A percentile compares a stretch with the other conserved stretches of the same genome.
phyloP scores from a whole-genome alignment of 371 early-diverging fungal species.

The Amoeboaphelidium occidentale region DNA sequence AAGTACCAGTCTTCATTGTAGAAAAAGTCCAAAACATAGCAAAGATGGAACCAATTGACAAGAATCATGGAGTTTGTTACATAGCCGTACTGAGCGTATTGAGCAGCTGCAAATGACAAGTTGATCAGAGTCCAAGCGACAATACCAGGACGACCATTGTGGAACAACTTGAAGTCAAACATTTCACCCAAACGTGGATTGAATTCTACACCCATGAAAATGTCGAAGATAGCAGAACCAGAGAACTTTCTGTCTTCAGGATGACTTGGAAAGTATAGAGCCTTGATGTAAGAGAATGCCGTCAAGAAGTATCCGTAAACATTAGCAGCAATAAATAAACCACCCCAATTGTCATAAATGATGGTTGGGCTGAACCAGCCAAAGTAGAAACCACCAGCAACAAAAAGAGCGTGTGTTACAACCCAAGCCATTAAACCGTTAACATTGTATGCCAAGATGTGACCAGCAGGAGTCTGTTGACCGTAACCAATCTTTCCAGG shows the following conservation, averaged over 20 bases:
- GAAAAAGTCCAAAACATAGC: conserved; percentile 54
- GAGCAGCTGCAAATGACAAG: conserved; percentile 35
- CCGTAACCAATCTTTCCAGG: conserved; percentile 43
- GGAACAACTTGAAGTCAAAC: conserved; percentile 57
- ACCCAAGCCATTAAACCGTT: conserved; percentile 48
- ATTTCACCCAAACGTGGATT: conserved; percentile 42
- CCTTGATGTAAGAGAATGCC: conserved; percentile 36
- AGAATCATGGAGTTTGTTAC: conserved; percentile 51
- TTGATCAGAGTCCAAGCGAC: conserved; percentile 56
- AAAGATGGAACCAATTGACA: conserved; percentile 35
- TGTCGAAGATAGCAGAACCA: conserved; percentile 22
- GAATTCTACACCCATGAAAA: conserved; percentile 51
- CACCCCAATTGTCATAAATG: conserved; percentile 48
- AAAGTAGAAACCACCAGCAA: conserved; percentile 20
- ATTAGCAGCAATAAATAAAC: conserved; percentile 40
- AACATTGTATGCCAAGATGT: conserved; percentile 35
- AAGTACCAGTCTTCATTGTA: conserved; percentile 61
- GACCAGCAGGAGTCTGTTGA: conserved; percentile 57
- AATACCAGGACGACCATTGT: conserved; percentile 57
- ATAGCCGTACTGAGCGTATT: conserved; percentile 35
- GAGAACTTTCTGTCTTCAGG: conserved; percentile 56
- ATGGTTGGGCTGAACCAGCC: conserved; percentile 30
- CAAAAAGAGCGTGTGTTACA: conserved; percentile 37
- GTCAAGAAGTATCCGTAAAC: conserved; percentile 46
- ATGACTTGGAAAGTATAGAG: conserved; percentile 42